These are phyloP conservation scores for Hypoxylon rickii DNA, from an alignment of 495 filamentous ascomycete species.

Conservation along the genomic window DNA sequence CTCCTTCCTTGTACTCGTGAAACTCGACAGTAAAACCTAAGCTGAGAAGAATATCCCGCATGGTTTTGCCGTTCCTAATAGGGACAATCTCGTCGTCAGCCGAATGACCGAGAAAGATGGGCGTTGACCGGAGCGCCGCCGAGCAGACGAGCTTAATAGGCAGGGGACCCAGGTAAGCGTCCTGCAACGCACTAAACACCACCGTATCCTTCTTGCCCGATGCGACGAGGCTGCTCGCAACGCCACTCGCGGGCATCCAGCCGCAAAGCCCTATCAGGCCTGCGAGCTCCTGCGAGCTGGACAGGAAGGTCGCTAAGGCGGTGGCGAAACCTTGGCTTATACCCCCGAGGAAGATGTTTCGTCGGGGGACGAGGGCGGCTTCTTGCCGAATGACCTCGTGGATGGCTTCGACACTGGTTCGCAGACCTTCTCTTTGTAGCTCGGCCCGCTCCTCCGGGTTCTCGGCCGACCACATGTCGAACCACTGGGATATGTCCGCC, in stretches of 20 bases:
- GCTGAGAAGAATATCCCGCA: constrained; percentile 45
- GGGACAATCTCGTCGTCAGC: constrained; percentile 55
- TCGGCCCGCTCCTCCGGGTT: constrained; percentile 39
- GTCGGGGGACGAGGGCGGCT: constrained; percentile 32
- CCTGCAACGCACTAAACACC: background rate
- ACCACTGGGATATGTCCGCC: constrained; percentile 46
- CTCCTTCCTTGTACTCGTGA: constrained; percentile 56
- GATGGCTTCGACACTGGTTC: constrained; percentile 33
- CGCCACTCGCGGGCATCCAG: constrained; percentile 55
- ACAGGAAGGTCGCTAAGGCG: constrained; percentile 48
- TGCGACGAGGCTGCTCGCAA: background rate
- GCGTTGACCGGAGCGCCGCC: constrained; percentile 29
- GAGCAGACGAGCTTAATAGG: background rate
- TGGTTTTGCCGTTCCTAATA: constrained; percentile 48
- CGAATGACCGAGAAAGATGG: constrained; percentile 60
- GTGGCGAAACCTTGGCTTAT: constrained; percentile 52
- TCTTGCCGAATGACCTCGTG: constrained; percentile 33
- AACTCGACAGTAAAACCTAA: constrained; percentile 49
- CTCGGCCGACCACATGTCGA: constrained; percentile 45
- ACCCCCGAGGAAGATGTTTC: constrained; percentile 42
- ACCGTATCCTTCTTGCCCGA: background rate
- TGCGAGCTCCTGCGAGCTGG: constrained; percentile 31
- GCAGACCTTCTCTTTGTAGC: constrained; percentile 38
- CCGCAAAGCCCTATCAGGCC: constrained; percentile 61
- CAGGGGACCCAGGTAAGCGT: constrained; percentile 15